A percentile compares a stretch with the other conserved stretches of the same genome.
phyloP scores from a whole-genome alignment of 179 eudicot species.

The Corrigiola litoralis region DNA sequence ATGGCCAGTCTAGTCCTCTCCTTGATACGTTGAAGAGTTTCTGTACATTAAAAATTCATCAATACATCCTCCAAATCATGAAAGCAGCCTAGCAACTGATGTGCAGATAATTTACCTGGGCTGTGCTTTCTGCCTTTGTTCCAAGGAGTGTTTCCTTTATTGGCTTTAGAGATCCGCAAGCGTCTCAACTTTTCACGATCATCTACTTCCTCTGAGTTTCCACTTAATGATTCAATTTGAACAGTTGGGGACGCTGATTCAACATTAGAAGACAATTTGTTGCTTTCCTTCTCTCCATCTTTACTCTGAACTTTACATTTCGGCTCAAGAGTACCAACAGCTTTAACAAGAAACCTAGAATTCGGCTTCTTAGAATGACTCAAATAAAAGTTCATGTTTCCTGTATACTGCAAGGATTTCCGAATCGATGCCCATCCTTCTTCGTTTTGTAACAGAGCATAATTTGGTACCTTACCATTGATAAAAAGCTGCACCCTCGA shows the following conservation, averaged over 20 bases:
- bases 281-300: conserved; percentile 18
- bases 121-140: conserved; percentile 93
- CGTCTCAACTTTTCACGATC: conserved; percentile 78
- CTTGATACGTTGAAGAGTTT: conserved; percentile 58
- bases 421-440: conserved; percentile 41
- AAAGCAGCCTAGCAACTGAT: neutral
- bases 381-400: conserved; percentile 22
- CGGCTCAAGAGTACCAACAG: conserved; percentile 72
- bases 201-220: conserved; percentile 43
- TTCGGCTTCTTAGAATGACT: conserved; percentile 21
- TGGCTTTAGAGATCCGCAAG: conserved; percentile 76
- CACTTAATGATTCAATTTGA: conserved; percentile 22
- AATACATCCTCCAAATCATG: neutral
- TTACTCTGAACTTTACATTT: conserved; percentile 22
- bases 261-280: conserved; percentile 15
- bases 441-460: conserved; percentile 29
- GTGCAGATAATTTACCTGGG: conserved; percentile 46
- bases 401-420: conserved; percentile 31
- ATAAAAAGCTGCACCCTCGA: conserved; percentile 33
- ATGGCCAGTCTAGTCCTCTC: conserved; percentile 90
- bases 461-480: conserved; percentile 23
- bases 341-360: conserved; percentile 42
- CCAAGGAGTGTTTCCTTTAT: conserved; percentile 85
- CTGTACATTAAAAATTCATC: conserved; percentile 41
- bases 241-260: conserved; percentile 20